These are phyloP conservation scores for Lipomyces sp. DNA, from an alignment of 805 yeast species.

Conservation along the genomic window DNA sequence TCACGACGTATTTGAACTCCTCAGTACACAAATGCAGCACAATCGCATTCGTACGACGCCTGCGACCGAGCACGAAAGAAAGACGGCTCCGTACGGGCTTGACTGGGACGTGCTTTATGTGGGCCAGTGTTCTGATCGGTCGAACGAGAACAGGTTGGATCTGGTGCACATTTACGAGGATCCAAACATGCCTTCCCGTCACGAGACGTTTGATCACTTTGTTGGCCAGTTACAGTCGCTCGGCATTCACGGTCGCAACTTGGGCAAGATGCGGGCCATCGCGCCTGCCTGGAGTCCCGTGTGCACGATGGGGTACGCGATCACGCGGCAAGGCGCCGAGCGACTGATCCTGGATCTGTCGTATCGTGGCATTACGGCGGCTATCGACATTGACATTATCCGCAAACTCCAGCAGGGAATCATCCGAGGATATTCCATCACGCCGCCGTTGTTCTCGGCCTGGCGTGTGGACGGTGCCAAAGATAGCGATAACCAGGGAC, in stretches of 20 bases:
- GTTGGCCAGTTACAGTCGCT: slow-evolving; percentile 13
- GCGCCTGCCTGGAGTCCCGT: slow-evolving; percentile 28
- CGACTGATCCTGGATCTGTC: slow-evolving; percentile 25
- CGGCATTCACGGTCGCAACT: slow-evolving; percentile 8
- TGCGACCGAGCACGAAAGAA: slow-evolving; percentile 19
- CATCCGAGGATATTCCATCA: slow-evolving; percentile 19
- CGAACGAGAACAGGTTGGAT: slow-evolving; percentile 21
- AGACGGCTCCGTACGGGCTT: slow-evolving; percentile 27
- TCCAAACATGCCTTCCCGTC: slow-evolving; percentile 19
- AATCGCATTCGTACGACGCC: slow-evolving; percentile 24
- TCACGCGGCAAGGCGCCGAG: slow-evolving; percentile 30
- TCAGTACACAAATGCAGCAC: slow-evolving; percentile 24
- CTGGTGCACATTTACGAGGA: slow-evolving; percentile 29
- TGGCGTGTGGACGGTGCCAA: slow-evolving; percentile 27
- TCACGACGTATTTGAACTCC: slow-evolving; percentile 20
- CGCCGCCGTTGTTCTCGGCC: slow-evolving; percentile 23
- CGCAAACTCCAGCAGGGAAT: slow-evolving; percentile 18
- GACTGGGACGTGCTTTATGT: slow-evolving; percentile 32
- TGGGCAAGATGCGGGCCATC: slow-evolving; percentile 23
- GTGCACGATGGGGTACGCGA: slow-evolving; percentile 28
- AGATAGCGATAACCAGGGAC: slow-evolving; percentile 22
- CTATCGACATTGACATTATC: slow-evolving; percentile 24
- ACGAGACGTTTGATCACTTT: slow-evolving; percentile 7
- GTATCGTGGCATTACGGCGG: slow-evolving; percentile 21
- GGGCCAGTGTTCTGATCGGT: slow-evolving; percentile 30